Evolutionary conservation across 192 early-diverging fungal genomes (phyloP), one percentile per base, ranked within the genome.

Genomic region (Coemansia sp.): DNA sequence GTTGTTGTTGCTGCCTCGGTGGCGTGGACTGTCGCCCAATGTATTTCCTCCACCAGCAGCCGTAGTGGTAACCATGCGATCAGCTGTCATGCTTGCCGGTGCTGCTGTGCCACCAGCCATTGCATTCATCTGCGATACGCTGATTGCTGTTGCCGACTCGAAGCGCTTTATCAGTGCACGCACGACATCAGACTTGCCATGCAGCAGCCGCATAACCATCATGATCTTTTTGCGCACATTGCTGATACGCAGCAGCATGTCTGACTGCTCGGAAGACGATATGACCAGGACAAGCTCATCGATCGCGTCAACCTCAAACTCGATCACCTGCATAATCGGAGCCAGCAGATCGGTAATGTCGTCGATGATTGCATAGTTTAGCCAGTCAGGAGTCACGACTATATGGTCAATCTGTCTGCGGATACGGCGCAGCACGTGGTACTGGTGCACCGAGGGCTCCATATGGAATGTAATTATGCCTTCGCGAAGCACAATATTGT

Each of bases 291-390:
- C 95, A 0, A 97, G 74, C 63, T 99, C 97, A 71, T 99, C 95
- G 60, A 99, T 95, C 0, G 88, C 84, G 61, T 96, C 94, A 3
- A 99, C 97, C 70, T 97, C 95, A 58, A 92, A 86, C 80, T 99
- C 97, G 68, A 99, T 91, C 10, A 87, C 74, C 40, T 87, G 85
- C 55, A 97, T 82, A 15, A 94, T 81, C 12, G 95, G 95, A 33
- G 91, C 90, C 68, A 97, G 94, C 23, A 87, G 85, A 71, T 99
- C 97, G 6, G 92, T 94, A 59, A 99, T 92, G 63, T 95, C 95
- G 77, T 98, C 96, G 65, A 98, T 86, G 15, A 98, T 71, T 1
- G 94, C 94, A 65, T 98, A 98, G 81, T 93, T 94, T 59, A 98
- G 90, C 96, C 96, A 98, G 75, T 98, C 95, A 1, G 93, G 90